These are phyloP conservation scores for Cryptococcus sp. DNA, from an alignment of 1,284 basidiomycete genomes.

Conservation along the genomic window DNA sequence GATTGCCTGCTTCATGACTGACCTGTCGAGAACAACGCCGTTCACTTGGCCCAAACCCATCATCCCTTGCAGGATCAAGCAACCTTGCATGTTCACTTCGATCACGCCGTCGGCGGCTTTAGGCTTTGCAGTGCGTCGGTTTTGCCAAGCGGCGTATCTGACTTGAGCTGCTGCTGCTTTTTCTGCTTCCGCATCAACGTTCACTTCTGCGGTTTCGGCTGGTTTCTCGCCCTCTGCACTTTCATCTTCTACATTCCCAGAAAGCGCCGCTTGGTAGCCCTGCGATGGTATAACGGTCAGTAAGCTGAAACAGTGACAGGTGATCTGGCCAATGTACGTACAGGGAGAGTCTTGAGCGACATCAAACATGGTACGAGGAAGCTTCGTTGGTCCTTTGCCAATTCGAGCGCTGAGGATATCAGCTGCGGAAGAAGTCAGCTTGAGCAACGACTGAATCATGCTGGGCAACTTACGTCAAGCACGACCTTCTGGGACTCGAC, in stretches of 20 bases:
- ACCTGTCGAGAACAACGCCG: conserved; percentile 69
- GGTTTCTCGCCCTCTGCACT: conserved; percentile 27
- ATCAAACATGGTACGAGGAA: conserved; percentile 68
- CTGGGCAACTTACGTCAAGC: conserved; percentile 42
- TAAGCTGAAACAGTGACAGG: not conserved
- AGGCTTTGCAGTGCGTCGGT: conserved; percentile 39
- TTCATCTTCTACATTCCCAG: conserved; percentile 32
- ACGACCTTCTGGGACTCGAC: conserved; percentile 45
- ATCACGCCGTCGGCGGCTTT: conserved; percentile 46
- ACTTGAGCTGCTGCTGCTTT: conserved; percentile 41
- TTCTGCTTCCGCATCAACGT: conserved; percentile 40
- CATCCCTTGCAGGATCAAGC: conserved; percentile 77
- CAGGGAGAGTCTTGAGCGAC: conserved; percentile 63
- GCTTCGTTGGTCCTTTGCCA: conserved; percentile 58
- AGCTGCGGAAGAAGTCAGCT: conserved; percentile 55
- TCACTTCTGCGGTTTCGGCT: conserved; percentile 6
- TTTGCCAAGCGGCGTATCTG: conserved; percentile 44
- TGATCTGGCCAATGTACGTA: conserved; percentile 36
- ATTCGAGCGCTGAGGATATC: conserved; percentile 63
- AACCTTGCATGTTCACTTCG: conserved; percentile 79
- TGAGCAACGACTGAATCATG: too few species aligned
- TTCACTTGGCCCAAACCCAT: conserved; percentile 70
- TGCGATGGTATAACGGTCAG: conserved; percentile 10
- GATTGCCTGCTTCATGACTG: conserved; percentile 14
- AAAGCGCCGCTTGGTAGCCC: conserved; percentile 39